phyloP scores from a whole-genome alignment of 1,284 basidiomycete genomes.

The Spongiforma sp. region DNA sequence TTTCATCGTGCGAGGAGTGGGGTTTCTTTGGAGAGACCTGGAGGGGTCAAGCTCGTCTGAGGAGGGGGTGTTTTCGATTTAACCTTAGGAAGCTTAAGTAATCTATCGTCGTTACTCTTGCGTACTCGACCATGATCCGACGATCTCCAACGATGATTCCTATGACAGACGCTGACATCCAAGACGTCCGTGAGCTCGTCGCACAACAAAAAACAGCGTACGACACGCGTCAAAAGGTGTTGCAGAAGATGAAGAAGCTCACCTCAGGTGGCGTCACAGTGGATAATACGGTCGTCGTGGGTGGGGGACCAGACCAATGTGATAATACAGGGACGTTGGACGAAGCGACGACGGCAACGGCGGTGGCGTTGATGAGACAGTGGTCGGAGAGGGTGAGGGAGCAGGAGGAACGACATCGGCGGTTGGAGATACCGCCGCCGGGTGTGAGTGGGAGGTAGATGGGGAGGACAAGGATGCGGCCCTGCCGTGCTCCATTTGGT shows the following conservation, averaged over 20 bases:
- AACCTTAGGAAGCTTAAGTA: too few species aligned
- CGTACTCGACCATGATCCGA: constrained; percentile 79
- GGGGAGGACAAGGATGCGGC: too few species aligned
- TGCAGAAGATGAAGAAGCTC: constrained; percentile 50
- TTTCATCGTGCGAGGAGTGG: constrained; percentile 50
- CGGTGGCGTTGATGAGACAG: not conserved
- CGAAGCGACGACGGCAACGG: not conserved
- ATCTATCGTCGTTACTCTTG: too few species aligned
- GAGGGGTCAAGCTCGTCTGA: not conserved
- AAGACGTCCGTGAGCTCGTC: constrained; percentile 70
- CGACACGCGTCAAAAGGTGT: constrained; percentile 43
- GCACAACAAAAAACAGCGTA: constrained; percentile 56
- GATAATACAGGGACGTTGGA: not conserved
- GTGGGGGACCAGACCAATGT: not conserved
- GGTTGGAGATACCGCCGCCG: not conserved
- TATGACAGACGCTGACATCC: constrained; percentile 75
- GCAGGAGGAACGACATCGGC: not conserved
- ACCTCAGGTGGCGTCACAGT: not conserved
- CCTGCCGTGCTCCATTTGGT: too few species aligned
- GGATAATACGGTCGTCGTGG: not conserved
- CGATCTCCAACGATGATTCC: constrained; percentile 74
- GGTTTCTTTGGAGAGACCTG: not conserved
- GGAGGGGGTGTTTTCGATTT: not conserved
- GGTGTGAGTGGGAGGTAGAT: too few species aligned
- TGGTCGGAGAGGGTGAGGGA: not conserved